These are phyloP conservation scores for Nepenthes alata DNA, from an alignment of 179 eudicot genomes.

Conservation along the genomic window DNA sequence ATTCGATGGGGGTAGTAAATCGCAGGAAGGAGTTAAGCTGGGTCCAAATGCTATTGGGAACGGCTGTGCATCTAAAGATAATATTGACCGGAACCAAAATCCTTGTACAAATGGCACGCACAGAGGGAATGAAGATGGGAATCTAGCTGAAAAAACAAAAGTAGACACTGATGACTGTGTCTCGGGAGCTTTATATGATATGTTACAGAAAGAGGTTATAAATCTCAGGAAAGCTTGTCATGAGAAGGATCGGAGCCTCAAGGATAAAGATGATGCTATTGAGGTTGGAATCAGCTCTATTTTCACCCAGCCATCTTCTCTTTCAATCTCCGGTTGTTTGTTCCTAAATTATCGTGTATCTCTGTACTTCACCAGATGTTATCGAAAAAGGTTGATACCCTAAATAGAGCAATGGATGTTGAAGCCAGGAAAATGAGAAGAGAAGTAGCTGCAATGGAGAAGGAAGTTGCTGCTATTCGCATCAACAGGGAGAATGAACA, in stretches of 20 bases:
- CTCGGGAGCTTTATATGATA: conserved; percentile 59
- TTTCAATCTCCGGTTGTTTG: neutral
- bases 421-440: conserved; percentile 75
- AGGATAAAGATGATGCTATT: conserved; percentile 60
- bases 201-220: conserved; percentile 62
- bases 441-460: conserved; percentile 67
- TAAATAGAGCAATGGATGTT: conserved; percentile 72
- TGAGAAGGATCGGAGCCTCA: conserved; percentile 59
- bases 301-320: neutral
- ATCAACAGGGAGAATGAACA: conserved; percentile 48
- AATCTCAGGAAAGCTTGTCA: conserved; percentile 46
- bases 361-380: conserved; percentile 34
- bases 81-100: conserved; percentile 12
- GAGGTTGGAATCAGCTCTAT: conserved; percentile 29
- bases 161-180: conserved; percentile 39
- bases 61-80: conserved; percentile 11
- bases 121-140: conserved; percentile 21
- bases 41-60: conserved; percentile 6
- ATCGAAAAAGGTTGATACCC: conserved; percentile 68
- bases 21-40: conserved; percentile 21
- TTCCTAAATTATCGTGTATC: neutral
- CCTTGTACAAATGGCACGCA: conserved; percentile 12
- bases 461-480: conserved; percentile 57
- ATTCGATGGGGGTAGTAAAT: conserved; percentile 33
- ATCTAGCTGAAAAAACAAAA: conserved; percentile 18